Evolutionary conservation across 164 flowering plant genomes (phyloP), one percentile per base, ranked within the genome.

Genomic region (Protea cynaroides): DNA sequence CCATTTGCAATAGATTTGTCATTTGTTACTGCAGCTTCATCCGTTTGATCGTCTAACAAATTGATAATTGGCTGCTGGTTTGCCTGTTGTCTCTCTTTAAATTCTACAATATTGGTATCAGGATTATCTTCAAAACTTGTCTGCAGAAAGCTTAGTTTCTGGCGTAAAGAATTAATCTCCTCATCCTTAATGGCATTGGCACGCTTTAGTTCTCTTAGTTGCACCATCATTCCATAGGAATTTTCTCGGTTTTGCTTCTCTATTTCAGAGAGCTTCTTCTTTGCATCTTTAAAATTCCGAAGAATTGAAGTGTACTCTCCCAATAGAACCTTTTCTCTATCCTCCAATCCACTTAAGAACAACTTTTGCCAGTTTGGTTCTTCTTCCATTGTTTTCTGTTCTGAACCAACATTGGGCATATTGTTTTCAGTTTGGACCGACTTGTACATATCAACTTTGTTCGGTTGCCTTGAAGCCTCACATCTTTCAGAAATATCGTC

Each of bases 301-400:
- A 86, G 85, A 44, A 75, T 69, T 24, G 78, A 47, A 1, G 88
- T 83, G 56, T 88, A 86, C 64, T 84, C 81, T 9, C 29, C 23
- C 65, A 87, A 53, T 46, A 85, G 63, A 62, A 64, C 56, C 44
- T 82, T 76, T 65, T 87, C 86, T 66, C 75, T 81, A 21, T 79
- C 76, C 29, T 82, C 82, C 67, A 81, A 51, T 8, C 86, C 86
- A 19, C 64, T 71, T 61, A 62, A 18, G 70, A 75, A 76, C 69
- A 87, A 13, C 49, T 80, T 55, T 72, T 75, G 71, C 94, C 87
- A 84, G 56, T 88, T 78, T 50, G 81, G 83, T 66, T 75, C 79
- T 25, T 65, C 25, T 19, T 46, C 62, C 9, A 13, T 60, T 2
- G n/a, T 14, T 24, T 12, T 22, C 52, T 67, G 54, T 7, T 52